Percentiles rank a stretch among this genome's conserved stretches.
These are phyloP conservation scores for Talaromyces sp. DNA, from an alignment of 2,329 filamentous ascomycete species.

Conservation along the genomic window DNA sequence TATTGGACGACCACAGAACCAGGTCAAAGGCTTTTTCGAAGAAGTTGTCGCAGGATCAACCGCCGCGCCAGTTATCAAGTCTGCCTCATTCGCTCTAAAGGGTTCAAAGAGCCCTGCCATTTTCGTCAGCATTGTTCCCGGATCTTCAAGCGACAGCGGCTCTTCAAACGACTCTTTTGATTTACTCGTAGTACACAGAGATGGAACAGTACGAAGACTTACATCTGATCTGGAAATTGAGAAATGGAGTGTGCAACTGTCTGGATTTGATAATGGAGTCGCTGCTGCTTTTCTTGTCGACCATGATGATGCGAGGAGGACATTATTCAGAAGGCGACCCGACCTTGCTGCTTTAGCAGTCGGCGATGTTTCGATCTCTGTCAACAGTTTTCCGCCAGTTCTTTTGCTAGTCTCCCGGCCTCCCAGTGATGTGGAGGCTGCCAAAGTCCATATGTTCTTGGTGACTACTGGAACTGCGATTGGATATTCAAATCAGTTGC, in stretches of 20 bases:
- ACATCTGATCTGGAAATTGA: constrained; percentile 39
- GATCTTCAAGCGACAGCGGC: constrained; percentile 22
- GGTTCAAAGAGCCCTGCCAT: constrained; percentile 37
- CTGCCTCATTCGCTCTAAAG: constrained; percentile 36
- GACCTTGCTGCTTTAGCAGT: constrained; percentile 38
- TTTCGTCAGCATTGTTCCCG: constrained; percentile 39
- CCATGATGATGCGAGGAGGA: constrained; percentile 41
- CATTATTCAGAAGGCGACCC: constrained; percentile 39
- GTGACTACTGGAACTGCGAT: constrained; percentile 29
- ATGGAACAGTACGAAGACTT: constrained; percentile 42
- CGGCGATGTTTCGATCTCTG: constrained; percentile 29
- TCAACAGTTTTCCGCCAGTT: constrained; percentile 33
- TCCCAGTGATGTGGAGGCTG: constrained; percentile 28
- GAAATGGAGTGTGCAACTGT: constrained; percentile 38
- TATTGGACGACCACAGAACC: constrained; percentile 46
- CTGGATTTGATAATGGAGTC: constrained; percentile 31
- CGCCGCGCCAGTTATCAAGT: constrained; percentile 36
- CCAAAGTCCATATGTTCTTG: constrained; percentile 40
- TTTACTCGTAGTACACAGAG: constrained; percentile 42
- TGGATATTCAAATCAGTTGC: constrained; percentile 33
- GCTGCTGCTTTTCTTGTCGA: constrained; percentile 38
- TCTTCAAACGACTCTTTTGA: constrained; percentile 32
- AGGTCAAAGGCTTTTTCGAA: constrained; percentile 55
- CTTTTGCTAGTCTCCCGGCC: constrained; percentile 41
- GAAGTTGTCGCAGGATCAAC: constrained; percentile 35